Base-by-base conservation (phyloP, 371 early-diverging fungal genomes). In the Synchytrium microbalum region DNA sequence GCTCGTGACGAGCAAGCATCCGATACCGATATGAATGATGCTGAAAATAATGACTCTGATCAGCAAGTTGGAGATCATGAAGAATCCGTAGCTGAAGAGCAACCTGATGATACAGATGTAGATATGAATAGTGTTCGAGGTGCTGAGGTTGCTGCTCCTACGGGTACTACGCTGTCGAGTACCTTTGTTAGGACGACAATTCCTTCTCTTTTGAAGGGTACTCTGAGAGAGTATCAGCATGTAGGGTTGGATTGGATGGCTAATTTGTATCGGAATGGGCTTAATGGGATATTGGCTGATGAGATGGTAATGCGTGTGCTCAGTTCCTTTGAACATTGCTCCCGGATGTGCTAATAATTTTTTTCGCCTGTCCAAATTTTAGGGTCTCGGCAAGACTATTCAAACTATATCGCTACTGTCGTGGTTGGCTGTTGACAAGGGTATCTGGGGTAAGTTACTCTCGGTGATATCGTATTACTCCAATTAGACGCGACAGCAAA, bases 211-310 rank as follows among this genome's bases (percentile, higher is more conserved):
- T 25, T 64, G 28, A 65, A 65, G 52, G 56, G 59, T 58, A 72
- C 81, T 10, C 75, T 97, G 66, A 90, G 90, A 51, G 90, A 91
- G 63, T 93, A 99, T 74, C 99, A 99, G 78, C 72, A 95, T 46
- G 91, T 89, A 3, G 99, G 99, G 54, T 83, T 97, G 25, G 95
- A 97, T 72, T 99, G 99, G 99, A 79, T 99, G 67, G 86, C 92
- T 24, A 92, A 91, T 65, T 79, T 98, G 32, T 96, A 95, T 79
- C 89, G 95, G 63, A 92, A 92, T 69, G 94, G 95, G 30, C 81
- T 98, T 31, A 97, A 97, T 67, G 96, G 99, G 30, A 98, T 98
- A 67, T 73, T 99, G 51, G 98, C 97, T 16, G 97, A 98, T 74
- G 96, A 96, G 68, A 96, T 96, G 96, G 97, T 60, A 27, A 13